phyloP scores from a whole-genome alignment of 2,329 filamentous ascomycete genomes.

The Pestalotiopsis sp. region DNA sequence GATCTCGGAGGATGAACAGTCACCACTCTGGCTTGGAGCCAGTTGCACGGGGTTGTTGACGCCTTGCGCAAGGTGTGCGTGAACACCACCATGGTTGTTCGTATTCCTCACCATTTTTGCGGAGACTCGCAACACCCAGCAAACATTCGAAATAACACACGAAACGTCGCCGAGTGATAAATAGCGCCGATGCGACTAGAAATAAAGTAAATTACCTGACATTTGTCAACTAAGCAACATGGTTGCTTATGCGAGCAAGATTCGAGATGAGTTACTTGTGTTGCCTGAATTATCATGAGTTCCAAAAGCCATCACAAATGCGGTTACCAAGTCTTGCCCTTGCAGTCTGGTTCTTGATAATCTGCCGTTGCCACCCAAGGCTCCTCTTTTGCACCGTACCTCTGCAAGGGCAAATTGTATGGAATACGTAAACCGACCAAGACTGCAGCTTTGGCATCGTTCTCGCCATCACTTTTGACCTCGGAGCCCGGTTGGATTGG shows the following conservation, averaged over 20 bases:
- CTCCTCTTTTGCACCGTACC: constrained; percentile 63
- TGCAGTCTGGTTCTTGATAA: constrained; percentile 66
- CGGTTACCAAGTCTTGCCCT: constrained; percentile 44
- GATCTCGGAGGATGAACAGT: background rate
- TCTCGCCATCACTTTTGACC: constrained; percentile 19
- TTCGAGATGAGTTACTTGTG: no score
- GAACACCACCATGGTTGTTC: background rate
- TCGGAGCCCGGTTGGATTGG: constrained; percentile 24
- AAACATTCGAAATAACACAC: background rate
- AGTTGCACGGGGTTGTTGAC: background rate
- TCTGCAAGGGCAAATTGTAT: constrained; percentile 76
- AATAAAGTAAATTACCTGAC: background rate
- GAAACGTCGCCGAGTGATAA: background rate
- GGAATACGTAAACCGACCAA: constrained; percentile 76
- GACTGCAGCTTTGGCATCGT: constrained; percentile 2
- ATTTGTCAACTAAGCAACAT: background rate
- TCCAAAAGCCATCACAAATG: background rate
- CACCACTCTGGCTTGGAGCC: background rate
- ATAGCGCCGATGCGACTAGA: background rate
- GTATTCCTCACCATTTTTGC: background rate
- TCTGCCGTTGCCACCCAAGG: constrained; percentile 75
- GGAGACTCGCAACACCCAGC: background rate
- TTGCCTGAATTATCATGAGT: no score
- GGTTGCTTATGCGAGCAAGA: no score
- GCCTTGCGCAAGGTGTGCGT: background rate